phyloP scores from a whole-genome alignment of 345 rosid species.

The Triadica sebifera region DNA sequence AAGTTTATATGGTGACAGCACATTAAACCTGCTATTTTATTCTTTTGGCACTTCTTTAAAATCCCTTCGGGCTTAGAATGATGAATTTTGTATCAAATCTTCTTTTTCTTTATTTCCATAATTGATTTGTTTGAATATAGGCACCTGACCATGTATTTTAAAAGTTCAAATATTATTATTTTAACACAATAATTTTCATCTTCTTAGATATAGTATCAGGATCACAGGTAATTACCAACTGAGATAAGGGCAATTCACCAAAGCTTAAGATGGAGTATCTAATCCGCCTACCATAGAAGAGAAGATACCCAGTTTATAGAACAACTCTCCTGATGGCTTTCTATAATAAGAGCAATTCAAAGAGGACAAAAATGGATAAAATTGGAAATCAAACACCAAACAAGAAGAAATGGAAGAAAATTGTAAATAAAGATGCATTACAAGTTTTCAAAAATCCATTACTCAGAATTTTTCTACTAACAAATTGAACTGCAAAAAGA shows the following conservation, averaged over 20 bases:
- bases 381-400: background rate
- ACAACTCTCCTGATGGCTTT: too few relatives aligned
- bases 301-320: too few relatives aligned
- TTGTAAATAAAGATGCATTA: background rate
- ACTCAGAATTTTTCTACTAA: slow-evolving; percentile 38
- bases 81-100: background rate
- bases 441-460: slow-evolving; percentile 35
- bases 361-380: background rate
- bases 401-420: background rate
- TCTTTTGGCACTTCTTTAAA: background rate
- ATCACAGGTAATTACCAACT: too few relatives aligned
- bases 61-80: background rate
- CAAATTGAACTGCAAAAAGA: slow-evolving; percentile 66
- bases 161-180: too few relatives aligned
- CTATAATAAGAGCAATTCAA: too few relatives aligned
- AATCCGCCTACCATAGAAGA: too few relatives aligned
- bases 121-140: background rate
- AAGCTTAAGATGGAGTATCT: too few relatives aligned
- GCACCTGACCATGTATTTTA: too few relatives aligned
- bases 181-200: too few relatives aligned
- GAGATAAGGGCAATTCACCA: too few relatives aligned
- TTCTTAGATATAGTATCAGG: too few relatives aligned
- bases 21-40: slow-evolving; percentile 6
- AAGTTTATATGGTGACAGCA: background rate
- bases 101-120: background rate